Evolutionary conservation across 2,329 filamentous ascomycete genomes (phyloP).

Genomic region (Trichophyton mentagrophytes): DNA sequence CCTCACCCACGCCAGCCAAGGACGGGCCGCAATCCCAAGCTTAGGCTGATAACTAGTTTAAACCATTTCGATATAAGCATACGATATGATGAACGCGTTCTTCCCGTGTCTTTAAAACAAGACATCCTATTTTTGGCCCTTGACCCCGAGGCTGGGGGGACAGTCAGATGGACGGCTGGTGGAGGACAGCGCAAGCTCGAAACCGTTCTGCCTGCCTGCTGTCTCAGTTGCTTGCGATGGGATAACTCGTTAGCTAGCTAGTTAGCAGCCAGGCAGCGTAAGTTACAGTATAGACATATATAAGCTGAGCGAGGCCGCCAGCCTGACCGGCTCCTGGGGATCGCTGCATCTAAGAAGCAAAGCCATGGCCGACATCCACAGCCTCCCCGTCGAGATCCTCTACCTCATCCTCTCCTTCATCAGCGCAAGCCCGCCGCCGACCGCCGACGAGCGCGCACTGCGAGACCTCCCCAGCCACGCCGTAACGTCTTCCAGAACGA

Average conservation of each 20-base stretch:
- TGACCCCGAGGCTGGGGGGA: background rate
- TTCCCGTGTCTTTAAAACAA: background rate
- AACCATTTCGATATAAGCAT: no score
- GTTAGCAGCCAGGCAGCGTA: background rate
- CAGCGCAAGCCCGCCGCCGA: constrained; percentile 36
- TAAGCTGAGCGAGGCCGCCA: no score
- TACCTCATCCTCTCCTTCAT: constrained; percentile 46
- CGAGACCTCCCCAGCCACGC: constrained; percentile 38
- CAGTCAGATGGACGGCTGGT: background rate
- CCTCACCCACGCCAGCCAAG: no score
- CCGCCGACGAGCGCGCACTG: constrained; percentile 28
- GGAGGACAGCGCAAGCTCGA: background rate
- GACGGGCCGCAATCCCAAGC: no score
- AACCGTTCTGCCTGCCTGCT: background rate
- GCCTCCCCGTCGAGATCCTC: constrained; percentile 50
- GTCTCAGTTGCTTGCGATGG: background rate
- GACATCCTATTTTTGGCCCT: constrained; percentile 1
- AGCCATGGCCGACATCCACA: constrained; percentile 10
- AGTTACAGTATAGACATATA: no score
- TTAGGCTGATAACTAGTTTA: no score
- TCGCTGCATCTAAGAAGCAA: no score
- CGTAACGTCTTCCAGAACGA: constrained; percentile 29
- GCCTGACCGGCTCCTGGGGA: no score
- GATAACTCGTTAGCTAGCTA: background rate
- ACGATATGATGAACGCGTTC: no score